These are phyloP conservation scores for Xylariomycetidae sp. DNA, from an alignment of 2,329 filamentous ascomycete genomes.

Conservation along the genomic window DNA sequence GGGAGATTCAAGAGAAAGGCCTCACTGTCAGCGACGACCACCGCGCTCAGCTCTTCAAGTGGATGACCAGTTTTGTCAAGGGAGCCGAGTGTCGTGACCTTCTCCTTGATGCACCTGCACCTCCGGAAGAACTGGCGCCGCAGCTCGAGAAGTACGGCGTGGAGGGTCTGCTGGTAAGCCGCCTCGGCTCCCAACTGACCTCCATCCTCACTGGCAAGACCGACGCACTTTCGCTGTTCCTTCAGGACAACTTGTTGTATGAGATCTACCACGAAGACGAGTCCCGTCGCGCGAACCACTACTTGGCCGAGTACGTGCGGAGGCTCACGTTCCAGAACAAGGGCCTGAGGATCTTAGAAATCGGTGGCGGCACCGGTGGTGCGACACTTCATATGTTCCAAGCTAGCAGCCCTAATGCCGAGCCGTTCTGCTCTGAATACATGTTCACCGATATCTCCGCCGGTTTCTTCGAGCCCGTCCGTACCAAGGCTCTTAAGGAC, in stretches of 20 bases:
- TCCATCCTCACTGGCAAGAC: conserved; percentile 6
- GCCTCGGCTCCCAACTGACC: conserved; percentile 5
- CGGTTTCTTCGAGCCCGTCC: conserved; percentile 31
- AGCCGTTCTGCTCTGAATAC: conserved; percentile 32
- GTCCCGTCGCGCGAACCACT: conserved; percentile 22
- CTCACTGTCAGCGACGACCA: too few species aligned
- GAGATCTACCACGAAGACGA: conserved; percentile 26
- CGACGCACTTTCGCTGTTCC: conserved; percentile 8
- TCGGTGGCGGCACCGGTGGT: conserved; percentile 39
- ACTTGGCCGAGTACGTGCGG: conserved; percentile 20
- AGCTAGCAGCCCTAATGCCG: conserved; percentile 21
- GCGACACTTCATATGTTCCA: conserved; percentile 35
- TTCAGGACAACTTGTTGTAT: conserved; percentile 23
- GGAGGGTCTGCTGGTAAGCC: conserved; percentile 6
- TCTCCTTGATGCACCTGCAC: too few species aligned
- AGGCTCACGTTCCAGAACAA: conserved; percentile 22
- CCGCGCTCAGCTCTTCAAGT: too few species aligned
- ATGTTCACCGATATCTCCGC: conserved; percentile 41
- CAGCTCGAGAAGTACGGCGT: not conserved
- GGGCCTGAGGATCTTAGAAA: conserved; percentile 31
- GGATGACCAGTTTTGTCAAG: too few species aligned
- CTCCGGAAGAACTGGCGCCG: too few species aligned
- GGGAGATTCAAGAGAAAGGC: too few species aligned
- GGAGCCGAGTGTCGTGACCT: too few species aligned
- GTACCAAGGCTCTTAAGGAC: conserved; percentile 22